Percentiles rank a stretch among this genome's conserved stretches.
Evolutionary conservation across 495 filamentous ascomycete species (phyloP).

Genomic region (Podospora tetraspora): DNA sequence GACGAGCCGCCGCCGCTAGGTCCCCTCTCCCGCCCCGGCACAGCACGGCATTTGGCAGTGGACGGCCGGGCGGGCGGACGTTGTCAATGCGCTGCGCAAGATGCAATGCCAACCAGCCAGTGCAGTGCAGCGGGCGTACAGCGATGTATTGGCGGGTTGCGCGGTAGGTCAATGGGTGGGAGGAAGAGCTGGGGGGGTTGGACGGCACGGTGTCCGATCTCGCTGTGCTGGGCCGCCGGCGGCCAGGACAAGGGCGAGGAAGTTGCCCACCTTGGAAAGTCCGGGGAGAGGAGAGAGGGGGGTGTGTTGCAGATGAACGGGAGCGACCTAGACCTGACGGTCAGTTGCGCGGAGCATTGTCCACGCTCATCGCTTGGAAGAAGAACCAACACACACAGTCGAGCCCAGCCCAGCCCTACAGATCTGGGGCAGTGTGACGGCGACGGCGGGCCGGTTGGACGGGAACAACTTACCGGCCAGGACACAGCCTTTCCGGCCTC

Average conservation of each 20-base stretch:
- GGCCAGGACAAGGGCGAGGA: background rate
- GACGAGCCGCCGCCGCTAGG: background rate
- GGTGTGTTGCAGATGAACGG: background rate
- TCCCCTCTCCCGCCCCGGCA: background rate
- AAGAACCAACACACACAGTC: background rate
- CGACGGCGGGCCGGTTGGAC: constrained; percentile 5
- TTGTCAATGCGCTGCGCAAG: background rate
- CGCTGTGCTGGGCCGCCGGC: background rate
- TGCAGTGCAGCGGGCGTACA: background rate
- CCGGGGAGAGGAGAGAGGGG: background rate
- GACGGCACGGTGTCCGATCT: background rate
- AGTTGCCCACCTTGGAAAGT: background rate
- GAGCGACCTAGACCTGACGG: no score
- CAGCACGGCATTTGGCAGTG: background rate
- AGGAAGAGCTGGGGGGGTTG: background rate
- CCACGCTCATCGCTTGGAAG: background rate
- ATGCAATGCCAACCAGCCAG: background rate
- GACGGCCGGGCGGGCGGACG: background rate
- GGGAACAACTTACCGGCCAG: background rate
- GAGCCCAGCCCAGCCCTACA: background rate
- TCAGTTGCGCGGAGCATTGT: background rate
- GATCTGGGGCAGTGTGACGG: background rate
- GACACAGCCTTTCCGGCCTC: no score
- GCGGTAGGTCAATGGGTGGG: background rate
- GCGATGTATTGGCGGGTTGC: background rate